Conservation (phyloP, 1,284 basidiomycete genomes). For the Flammula alnicola region DNA sequence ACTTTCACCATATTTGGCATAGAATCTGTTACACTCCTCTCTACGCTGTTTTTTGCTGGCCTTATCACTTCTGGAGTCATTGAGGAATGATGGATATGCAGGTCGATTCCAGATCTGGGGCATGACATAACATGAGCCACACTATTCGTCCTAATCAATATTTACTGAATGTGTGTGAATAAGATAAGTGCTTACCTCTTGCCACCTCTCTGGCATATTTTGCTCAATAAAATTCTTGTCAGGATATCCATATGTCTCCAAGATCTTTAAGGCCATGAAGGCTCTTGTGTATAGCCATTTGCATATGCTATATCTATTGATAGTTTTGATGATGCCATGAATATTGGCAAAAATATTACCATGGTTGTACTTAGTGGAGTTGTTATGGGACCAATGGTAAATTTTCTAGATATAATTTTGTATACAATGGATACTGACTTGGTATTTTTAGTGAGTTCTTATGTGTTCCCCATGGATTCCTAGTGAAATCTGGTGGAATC, state of each 20-base stretch:
- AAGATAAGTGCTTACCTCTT: background rate
- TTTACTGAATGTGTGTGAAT: background rate
- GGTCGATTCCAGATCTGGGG: conserved; percentile 30
- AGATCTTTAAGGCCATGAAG: background rate
- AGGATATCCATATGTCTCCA: background rate
- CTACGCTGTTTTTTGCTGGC: conserved; percentile 19
- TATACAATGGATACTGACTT: no score
- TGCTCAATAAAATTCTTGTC: background rate
- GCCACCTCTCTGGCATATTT: background rate
- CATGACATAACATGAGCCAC: conserved; percentile 30
- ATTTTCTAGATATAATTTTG: no score
- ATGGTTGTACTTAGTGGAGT: no score
- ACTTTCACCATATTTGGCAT: conserved; percentile 33
- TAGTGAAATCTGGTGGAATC: no score
- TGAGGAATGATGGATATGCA: conserved; percentile 23
- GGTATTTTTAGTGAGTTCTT: no score
- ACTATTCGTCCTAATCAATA: conserved; percentile 22
- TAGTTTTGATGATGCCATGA: no score
- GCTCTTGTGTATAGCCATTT: conserved; percentile 8
- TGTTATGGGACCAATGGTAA: no score
- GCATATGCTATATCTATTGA: no score
- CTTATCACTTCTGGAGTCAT: conserved; percentile 19
- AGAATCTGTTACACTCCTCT: conserved; percentile 38
- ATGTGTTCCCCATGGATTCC: no score
- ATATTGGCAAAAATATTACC: no score